Percentiles rank a stretch among this genome's conserved stretches.
phyloP scores from a whole-genome alignment of 1,284 basidiomycete genomes.

The Sanghuangporus weigelae region DNA sequence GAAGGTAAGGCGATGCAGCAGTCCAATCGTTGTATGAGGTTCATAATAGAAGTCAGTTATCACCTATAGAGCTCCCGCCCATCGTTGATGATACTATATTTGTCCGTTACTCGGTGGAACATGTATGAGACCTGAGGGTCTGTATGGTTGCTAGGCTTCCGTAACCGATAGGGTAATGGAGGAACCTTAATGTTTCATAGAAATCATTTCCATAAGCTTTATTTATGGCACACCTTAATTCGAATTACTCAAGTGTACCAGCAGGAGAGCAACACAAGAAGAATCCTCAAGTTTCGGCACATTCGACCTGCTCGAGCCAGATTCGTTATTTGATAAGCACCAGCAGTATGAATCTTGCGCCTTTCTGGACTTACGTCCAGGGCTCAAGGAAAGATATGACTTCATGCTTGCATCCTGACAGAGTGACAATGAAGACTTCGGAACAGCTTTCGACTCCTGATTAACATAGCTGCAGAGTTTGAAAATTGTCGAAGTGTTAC shows the following conservation, averaged over 20 bases:
- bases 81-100: not conserved
- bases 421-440: too few species aligned
- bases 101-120: not conserved
- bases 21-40: not conserved
- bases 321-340: not conserved
- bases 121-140: not conserved
- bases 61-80: not conserved
- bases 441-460: too few species aligned
- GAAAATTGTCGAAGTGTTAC: not conserved
- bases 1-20: not conserved
- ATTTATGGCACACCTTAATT: not conserved
- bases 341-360: not conserved
- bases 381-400: too few species aligned
- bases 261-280: not conserved
- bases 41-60: not conserved
- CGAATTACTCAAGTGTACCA: not conserved
- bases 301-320: not conserved
- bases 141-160: not conserved
- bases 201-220: not conserved
- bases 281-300: not conserved
- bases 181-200: not conserved
- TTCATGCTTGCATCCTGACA: too few species aligned
- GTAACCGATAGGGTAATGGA: not conserved
- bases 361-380: too few species aligned
- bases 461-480: too few species aligned